A percentile compares a stretch with the other conserved stretches of the same genome.
phyloP scores from a whole-genome alignment of 163 green algal species.

The Volvox carteri region DNA sequence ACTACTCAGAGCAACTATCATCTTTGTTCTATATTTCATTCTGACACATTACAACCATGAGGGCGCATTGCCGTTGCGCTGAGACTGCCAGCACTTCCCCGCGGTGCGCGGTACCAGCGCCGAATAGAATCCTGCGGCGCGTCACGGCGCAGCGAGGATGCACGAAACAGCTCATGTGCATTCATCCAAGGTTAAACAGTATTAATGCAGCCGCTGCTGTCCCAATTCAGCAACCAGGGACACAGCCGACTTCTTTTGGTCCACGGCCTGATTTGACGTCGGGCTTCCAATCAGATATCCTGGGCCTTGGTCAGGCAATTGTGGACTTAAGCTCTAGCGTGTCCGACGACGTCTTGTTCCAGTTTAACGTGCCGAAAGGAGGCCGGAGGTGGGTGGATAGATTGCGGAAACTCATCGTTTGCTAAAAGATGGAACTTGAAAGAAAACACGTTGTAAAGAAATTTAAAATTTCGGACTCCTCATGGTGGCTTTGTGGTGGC shows the following conservation, averaged over 20 bases:
- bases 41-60: conserved; percentile 12
- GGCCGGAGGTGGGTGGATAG: conserved; percentile 56
- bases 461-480: not conserved
- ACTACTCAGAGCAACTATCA: too few relatives aligned
- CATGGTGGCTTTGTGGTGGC: not conserved
- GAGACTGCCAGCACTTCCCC: not conserved
- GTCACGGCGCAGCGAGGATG: not conserved
- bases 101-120: not conserved
- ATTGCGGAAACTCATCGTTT: not conserved
- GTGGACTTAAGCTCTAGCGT: conserved; percentile 61
- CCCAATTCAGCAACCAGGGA: not conserved
- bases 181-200: conserved; percentile 35
- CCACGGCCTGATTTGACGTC: not conserved
- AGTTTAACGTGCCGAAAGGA: conserved; percentile 74
- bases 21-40: too few relatives aligned
- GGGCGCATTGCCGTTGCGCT: not conserved
- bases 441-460: not conserved
- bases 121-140: too few relatives aligned
- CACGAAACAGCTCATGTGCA: not conserved
- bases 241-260: not conserved
- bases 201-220: conserved; percentile 28
- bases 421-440: not conserved
- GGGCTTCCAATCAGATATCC: conserved; percentile 55
- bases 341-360: conserved; percentile 64
- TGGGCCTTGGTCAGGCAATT: conserved; percentile 81